Percentiles rank a stretch among this genome's conserved stretches.
phyloP scores from a whole-genome alignment of 176 grass and related monocot genomes.

The Hordeum vulgare region MorexV3_pseudomolecules_assembly NC_058524.1:597043904-597044403 shows the following conservation, averaged over 20 bases:
- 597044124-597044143: neutral
- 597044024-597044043: constrained; percentile 53
- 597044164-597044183: neutral
- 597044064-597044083: constrained; percentile 48
- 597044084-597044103: constrained; percentile 45
- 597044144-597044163: neutral
- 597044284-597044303: constrained; percentile 31
- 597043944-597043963: neutral
- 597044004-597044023: constrained; percentile 90
- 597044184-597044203: constrained; percentile 41
- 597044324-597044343: constrained; percentile 36
- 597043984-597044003: constrained; percentile 66
- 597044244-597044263: constrained; percentile 24
- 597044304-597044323: constrained; percentile 43
- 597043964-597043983: neutral
- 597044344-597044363: too few species aligned
- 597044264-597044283: constrained; percentile 45
- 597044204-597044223: constrained; percentile 90
- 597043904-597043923: neutral
- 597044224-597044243: constrained; percentile 40
- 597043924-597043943: neutral
- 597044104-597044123: neutral
- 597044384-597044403: too few species aligned
- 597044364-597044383: too few species aligned
- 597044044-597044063: constrained; percentile 69